A percentile compares a stretch with the other conserved stretches of the same genome.
These are phyloP conservation scores for Penicillium waksmanii DNA, from an alignment of 495 filamentous ascomycete species.

Conservation along the genomic window DNA sequence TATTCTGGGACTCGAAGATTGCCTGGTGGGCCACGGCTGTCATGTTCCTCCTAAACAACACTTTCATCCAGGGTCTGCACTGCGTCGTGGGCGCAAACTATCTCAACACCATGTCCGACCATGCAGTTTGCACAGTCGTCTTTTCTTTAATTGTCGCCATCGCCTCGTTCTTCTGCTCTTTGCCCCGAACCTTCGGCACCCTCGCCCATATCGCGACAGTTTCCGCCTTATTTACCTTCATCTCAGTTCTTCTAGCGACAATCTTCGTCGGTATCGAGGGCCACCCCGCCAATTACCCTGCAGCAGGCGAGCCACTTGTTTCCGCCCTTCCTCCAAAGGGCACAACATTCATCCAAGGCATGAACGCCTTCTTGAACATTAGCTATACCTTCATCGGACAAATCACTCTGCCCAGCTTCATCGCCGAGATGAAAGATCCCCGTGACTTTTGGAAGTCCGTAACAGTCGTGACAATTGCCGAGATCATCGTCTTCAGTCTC, in stretches of 20 bases:
- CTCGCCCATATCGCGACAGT: slow-evolving; percentile 75
- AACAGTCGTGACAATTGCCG: slow-evolving; percentile 83
- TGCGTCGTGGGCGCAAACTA: slow-evolving; percentile 80
- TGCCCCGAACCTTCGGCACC: slow-evolving; percentile 79
- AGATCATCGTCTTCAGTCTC: slow-evolving; percentile 78
- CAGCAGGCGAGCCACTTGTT: slow-evolving; percentile 62
- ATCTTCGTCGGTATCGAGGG: slow-evolving; percentile 75
- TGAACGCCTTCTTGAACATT: slow-evolving; percentile 88
- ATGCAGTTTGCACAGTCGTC: slow-evolving; percentile 69
- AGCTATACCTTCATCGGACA: slow-evolving; percentile 92
- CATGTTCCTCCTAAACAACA: slow-evolving; percentile 93
- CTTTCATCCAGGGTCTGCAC: slow-evolving; percentile 83
- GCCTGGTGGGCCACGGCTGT: slow-evolving; percentile 83
- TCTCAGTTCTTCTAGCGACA: slow-evolving; percentile 79
- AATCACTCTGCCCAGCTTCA: slow-evolving; percentile 88
- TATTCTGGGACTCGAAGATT: slow-evolving; percentile 77
- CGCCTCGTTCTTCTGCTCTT: slow-evolving; percentile 73
- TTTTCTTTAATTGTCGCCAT: slow-evolving; percentile 71
- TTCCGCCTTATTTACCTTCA: slow-evolving; percentile 82
- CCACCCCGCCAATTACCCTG: slow-evolving; percentile 64
- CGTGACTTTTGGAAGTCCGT: slow-evolving; percentile 88
- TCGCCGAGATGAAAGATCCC: slow-evolving; percentile 88
- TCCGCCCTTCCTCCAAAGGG: slow-evolving; percentile 64
- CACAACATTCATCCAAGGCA: slow-evolving; percentile 77
- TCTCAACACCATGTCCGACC: slow-evolving; percentile 77